Evolutionary conservation across 306 rosid genomes (phyloP), one percentile per base, ranked within the genome.

Genomic region (Cicer judaicum): DNA sequence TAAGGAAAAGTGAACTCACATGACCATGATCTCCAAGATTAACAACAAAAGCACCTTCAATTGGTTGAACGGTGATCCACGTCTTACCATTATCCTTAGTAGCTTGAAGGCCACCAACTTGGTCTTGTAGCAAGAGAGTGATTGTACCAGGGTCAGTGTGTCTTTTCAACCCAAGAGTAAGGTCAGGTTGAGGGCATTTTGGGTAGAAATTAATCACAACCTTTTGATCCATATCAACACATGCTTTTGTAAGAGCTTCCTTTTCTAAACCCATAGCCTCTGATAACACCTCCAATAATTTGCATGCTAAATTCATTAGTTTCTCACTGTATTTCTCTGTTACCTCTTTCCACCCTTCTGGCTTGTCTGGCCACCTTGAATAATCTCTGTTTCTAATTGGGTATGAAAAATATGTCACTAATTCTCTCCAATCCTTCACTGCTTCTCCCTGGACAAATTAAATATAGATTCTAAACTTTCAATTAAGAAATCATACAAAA

Each of bases 21-120:
- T 91, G 96, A 40, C 89, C 91, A 71, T 93, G 98, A 6, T 93
- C 98, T 13, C 98, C 97, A n/a, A 93, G 93, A 72, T 93, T 93
- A 57, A 93, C 97, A 5, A 93, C 93, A 11, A 87, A 93, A 41
- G 98, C 98, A 1, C 93, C 96, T 16, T 86, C 78, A 0, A 93
- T 83, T 0, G 98, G 98, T 24, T 89, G 85, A 49, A 91, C 96
- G 0, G 98, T 93, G 71, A 93, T 93, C 97, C 98, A 91, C 0
- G 92, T 83, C 53, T 87, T 81, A 0, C 93, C 98, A 2, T 78
- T 73, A 2, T 93, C 98, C 10, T 79, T 80, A 1, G 98, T 93
- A 8, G 92, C 97, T 39, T 91, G 98, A 65, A 93, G 98, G 0
- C 98, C 98, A 1, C 97, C 98, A 0, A 91, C 98, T 8, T 91